Evolutionary conservation across 2,329 filamentous ascomycete species (phyloP).

Genomic region (Ophiostoma piceae): DNA sequence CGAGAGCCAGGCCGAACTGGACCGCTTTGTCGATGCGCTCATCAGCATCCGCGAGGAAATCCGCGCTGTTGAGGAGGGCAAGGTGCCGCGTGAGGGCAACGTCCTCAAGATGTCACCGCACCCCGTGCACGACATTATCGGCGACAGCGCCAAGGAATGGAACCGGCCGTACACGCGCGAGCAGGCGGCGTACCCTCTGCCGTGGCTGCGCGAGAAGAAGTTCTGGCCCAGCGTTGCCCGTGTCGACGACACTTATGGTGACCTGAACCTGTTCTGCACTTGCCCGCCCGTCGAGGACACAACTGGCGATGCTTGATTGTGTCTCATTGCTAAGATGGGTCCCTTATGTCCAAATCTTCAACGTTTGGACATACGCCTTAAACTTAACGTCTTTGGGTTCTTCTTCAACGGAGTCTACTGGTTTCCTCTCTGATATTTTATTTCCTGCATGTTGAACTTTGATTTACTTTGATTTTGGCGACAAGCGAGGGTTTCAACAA

Average conservation of each 20-base stretch:
- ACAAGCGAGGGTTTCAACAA: conserved; percentile 24
- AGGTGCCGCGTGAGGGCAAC: conserved; percentile 68
- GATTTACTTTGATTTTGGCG: not conserved
- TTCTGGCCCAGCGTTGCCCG: conserved; percentile 90
- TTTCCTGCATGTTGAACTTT: not conserved
- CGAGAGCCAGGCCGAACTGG: conserved; percentile 85
- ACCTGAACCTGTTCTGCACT: conserved; percentile 90
- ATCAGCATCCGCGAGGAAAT: conserved; percentile 86
- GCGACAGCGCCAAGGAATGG: conserved; percentile 58
- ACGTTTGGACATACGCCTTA: not conserved
- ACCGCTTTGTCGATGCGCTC: conserved; percentile 86
- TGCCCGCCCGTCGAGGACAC: conserved; percentile 76
- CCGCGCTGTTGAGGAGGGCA: conserved; percentile 71
- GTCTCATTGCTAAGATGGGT: not conserved
- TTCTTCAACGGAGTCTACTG: not conserved
- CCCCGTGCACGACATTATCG: conserved; percentile 72
- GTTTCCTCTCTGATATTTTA: conserved; percentile 9
- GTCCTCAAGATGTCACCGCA: conserved; percentile 88
- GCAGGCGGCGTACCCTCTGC: conserved; percentile 79
- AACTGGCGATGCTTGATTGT: conserved; percentile 32
- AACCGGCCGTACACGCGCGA: conserved; percentile 74
- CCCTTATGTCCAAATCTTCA: not conserved
- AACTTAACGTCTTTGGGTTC: conserved; percentile 20
- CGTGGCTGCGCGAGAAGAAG: conserved; percentile 87
- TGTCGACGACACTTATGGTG: conserved; percentile 84